phyloP scores from a whole-genome alignment of 176 grass and related monocot species.

The Oryza longistaminata region DNA sequence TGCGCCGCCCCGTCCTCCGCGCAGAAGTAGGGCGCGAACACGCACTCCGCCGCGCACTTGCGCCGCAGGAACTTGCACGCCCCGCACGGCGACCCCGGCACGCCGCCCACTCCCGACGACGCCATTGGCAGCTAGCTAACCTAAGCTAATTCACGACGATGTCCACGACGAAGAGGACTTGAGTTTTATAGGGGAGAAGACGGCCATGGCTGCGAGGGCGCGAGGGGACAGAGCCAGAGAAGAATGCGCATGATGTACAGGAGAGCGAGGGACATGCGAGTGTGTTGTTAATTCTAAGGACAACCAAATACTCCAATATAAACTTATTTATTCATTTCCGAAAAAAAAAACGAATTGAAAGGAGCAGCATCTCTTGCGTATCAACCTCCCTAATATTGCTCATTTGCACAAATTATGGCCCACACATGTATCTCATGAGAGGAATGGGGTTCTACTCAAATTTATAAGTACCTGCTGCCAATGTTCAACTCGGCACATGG shows the following conservation, averaged over 20 bases:
- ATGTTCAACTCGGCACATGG: background rate
- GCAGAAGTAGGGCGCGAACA: conserved; percentile 95
- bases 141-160: background rate
- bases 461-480: background rate
- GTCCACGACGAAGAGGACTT: background rate
- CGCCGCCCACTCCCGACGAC: conserved; percentile 22
- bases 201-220: conserved; percentile 23
- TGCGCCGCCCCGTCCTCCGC: conserved; percentile 79
- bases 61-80: conserved; percentile 95
- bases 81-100: conserved; percentile 77
- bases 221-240: conserved; percentile 52
- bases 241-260: conserved; percentile 50
- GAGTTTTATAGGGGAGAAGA: conserved; percentile 46
- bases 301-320: conserved; percentile 21
- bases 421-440: conserved; percentile 17
- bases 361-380: conserved; percentile 26
- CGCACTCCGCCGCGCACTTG: conserved; percentile 79
- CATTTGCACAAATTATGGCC: conserved; percentile 28
- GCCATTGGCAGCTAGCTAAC: background rate
- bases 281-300: conserved; percentile 12
- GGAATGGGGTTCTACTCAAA: background rate
- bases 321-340: background rate
- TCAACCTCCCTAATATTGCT: conserved; percentile 13
- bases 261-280: conserved; percentile 32
- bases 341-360: background rate